phyloP scores from a whole-genome alignment of 306 rosid species.

The Crotalaria pallida region DNA sequence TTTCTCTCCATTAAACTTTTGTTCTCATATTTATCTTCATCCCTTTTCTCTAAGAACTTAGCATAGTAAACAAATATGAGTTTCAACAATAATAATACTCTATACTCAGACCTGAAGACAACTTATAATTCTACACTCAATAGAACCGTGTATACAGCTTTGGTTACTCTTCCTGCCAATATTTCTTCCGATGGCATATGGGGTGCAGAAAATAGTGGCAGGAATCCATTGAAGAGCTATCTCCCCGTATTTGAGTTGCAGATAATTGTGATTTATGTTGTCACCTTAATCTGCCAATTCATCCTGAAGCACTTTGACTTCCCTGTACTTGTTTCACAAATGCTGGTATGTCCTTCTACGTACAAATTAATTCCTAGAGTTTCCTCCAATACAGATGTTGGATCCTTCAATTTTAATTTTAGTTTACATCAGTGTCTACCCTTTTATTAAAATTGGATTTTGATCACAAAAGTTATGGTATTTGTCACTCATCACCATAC shows the following conservation, averaged over 20 bases:
- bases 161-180: constrained; percentile 19
- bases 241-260: constrained; percentile 41
- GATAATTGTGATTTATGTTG: constrained; percentile 21
- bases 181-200: constrained; percentile 41
- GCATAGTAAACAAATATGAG: neutral
- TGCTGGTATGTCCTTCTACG: constrained; percentile 30
- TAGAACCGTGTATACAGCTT: neutral
- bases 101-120: no score
- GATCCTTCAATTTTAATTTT: no score
- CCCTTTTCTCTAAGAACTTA: neutral
- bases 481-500: no score
- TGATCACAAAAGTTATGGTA: no score
- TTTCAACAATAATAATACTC: neutral
- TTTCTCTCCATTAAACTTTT: neutral
- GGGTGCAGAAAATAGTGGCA: neutral
- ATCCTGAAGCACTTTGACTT: constrained; percentile 39
- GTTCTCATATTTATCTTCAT: neutral
- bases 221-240: constrained; percentile 9
- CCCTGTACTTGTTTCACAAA: constrained; percentile 37
- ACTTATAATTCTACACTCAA: accelerated
- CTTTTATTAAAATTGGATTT: no score
- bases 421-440: no score
- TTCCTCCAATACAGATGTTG: no score
- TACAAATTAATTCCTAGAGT: no score
- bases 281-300: constrained; percentile 29